Evolutionary conservation across 2,329 filamentous ascomycete species (phyloP).

Genomic region (Colletotrichum cordylinicola): DNA sequence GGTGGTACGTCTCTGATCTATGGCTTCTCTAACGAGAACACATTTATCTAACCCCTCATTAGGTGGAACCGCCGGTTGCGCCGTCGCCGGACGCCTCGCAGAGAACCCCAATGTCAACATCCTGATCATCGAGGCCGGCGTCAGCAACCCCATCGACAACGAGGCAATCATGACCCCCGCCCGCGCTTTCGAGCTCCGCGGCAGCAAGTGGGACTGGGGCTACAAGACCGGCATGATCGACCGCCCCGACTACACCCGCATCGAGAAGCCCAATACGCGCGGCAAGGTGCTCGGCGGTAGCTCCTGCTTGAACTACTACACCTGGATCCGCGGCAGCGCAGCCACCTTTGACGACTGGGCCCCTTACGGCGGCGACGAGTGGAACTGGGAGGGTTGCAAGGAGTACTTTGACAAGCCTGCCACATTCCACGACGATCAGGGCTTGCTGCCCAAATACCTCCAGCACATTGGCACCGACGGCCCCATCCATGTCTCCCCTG

Average conservation of each 20-base stretch:
- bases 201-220: conserved; percentile 62
- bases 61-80: conserved; percentile 42
- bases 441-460: conserved; percentile 48
- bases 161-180: conserved; percentile 60
- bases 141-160: conserved; percentile 52
- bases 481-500: conserved; percentile 59
- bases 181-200: conserved; percentile 57
- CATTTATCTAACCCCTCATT: conserved; percentile 4
- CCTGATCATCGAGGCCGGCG: conserved; percentile 54
- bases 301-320: conserved; percentile 67
- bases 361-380: conserved; percentile 74
- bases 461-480: conserved; percentile 57
- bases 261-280: conserved; percentile 69
- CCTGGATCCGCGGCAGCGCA: conserved; percentile 64
- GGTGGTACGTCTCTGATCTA: conserved; percentile 22
- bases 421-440: conserved; percentile 61
- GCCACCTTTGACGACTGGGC: conserved; percentile 71
- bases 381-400: conserved; percentile 60
- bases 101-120: conserved; percentile 42
- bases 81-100: conserved; percentile 39
- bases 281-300: conserved; percentile 66
- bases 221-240: conserved; percentile 69
- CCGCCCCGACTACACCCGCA: conserved; percentile 61
- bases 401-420: conserved; percentile 56
- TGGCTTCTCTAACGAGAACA: neutral